Evolutionary conservation across 768 basidiomycete species (phyloP).

Genomic region (Gymnopilus dilepis): DNA sequence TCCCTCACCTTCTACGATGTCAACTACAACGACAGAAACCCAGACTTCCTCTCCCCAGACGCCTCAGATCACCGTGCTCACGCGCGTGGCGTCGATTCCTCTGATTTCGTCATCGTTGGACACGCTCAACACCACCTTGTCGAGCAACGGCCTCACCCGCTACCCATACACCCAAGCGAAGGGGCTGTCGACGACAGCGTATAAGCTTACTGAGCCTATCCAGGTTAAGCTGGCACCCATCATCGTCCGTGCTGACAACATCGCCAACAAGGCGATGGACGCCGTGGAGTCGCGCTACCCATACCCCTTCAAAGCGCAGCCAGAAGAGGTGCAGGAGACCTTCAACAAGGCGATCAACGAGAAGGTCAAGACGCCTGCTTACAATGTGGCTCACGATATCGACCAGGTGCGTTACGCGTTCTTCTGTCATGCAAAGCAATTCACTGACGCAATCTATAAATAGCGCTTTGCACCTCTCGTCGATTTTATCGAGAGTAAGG

Average conservation of each 20-base stretch:
- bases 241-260: conserved; percentile 64
- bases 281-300: conserved; percentile 75
- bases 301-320: conserved; percentile 74
- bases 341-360: conserved; percentile 72
- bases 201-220: conserved; percentile 67
- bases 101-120: conserved; percentile 68
- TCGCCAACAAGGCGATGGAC: conserved; percentile 78
- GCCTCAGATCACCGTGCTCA: conserved; percentile 54
- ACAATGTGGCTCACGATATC: conserved; percentile 65
- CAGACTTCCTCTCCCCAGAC: conserved; percentile 22
- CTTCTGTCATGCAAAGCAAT: conserved; percentile 3
- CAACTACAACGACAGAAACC: conserved; percentile 34
- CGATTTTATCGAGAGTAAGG: conserved; percentile 63
- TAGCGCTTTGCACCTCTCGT: conserved; percentile 79
- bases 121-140: conserved; percentile 63
- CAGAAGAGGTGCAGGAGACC: conserved; percentile 62
- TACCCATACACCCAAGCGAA: conserved; percentile 71
- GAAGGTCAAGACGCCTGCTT: conserved; percentile 66
- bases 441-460: conserved; percentile 7
- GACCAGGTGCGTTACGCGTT: conserved; percentile 60
- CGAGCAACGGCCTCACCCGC: conserved; percentile 63
- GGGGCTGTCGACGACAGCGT: conserved; percentile 60
- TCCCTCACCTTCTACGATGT: conserved; percentile 19
- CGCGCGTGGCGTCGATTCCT: conserved; percentile 75
- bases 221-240: conserved; percentile 70